Conservation (phyloP, 106 monocot genomes). For the Dendrobium officinale region DNA sequence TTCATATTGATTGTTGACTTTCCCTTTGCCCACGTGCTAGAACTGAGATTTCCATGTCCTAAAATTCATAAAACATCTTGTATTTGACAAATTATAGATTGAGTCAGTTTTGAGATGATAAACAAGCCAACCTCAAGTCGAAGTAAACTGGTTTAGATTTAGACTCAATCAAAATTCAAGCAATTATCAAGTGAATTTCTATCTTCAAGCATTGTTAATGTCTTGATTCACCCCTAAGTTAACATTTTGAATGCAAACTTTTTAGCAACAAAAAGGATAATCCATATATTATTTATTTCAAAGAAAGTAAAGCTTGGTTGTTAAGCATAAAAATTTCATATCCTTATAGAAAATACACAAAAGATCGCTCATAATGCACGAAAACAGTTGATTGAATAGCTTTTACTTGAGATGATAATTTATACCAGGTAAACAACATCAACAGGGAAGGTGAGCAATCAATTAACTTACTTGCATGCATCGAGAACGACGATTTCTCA, state of each 20-base stretch:
- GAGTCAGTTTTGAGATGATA: no score
- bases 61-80: no score
- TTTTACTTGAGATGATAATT: neutral
- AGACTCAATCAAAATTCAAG: neutral
- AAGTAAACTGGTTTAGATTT: neutral
- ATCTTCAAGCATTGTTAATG: neutral
- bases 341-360: neutral
- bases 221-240: neutral
- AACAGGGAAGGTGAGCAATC: neutral
- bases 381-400: neutral
- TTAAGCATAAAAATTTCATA: neutral
- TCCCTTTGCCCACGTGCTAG: no score
- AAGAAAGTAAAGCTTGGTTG: neutral
- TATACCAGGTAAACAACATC: neutral
- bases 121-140: neutral
- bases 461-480: constrained; percentile 69
- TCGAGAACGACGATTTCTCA: constrained; percentile 50
- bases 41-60: no score
- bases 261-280: neutral
- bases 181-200: neutral
- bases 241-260: neutral
- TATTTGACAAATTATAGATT: no score
- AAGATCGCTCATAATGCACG: neutral
- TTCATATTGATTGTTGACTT: no score
- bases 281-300: neutral